Conservation (phyloP, 2,329 filamentous ascomycete genomes). For the Leptographium flavum region DNA sequence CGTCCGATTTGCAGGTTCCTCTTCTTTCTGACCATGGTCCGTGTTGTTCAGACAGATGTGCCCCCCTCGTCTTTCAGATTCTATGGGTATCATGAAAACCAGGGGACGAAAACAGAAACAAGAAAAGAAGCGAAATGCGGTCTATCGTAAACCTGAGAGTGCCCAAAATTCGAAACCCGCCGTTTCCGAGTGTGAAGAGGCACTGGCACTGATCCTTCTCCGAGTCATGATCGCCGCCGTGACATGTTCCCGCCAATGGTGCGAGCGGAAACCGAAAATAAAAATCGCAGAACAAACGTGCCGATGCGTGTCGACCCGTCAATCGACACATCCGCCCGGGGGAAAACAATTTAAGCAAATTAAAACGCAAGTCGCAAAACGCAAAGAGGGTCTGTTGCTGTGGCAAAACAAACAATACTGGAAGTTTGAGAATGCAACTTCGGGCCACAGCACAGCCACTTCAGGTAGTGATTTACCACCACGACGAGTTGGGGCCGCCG, state of each 20-base stretch:
- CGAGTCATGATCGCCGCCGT: constrained; percentile 23
- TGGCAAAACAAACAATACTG: not conserved
- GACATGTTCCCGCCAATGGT: constrained; percentile 16
- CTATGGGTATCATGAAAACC: constrained; percentile 26
- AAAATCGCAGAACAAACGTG: constrained; percentile 8
- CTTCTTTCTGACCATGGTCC: constrained; percentile 8
- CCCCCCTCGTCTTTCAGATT: constrained; percentile 18
- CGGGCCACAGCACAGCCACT: not conserved
- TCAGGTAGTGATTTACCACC: constrained; percentile 39
- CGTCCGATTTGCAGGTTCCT: constrained; percentile 13
- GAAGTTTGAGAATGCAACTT: not conserved
- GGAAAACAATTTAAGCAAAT: constrained; percentile 8
- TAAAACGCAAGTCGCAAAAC: constrained; percentile 3
- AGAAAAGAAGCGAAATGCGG: constrained; percentile 18
- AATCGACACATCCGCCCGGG: constrained; percentile 6
- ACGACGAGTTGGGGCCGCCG: constrained; percentile 50
- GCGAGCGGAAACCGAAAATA: constrained; percentile 9
- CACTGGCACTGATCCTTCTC: constrained; percentile 14
- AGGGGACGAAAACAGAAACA: constrained; percentile 19
- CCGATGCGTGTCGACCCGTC: not conserved
- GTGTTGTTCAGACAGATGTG: constrained; percentile 10
- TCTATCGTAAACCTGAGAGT: constrained; percentile 23
- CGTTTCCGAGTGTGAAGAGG: constrained; percentile 16
- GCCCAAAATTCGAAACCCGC: constrained; percentile 21
- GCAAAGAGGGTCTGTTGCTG: constrained; percentile 6